phyloP scores from a whole-genome alignment of 257 asterid genomes.

The Fraxinus anomala region DNA sequence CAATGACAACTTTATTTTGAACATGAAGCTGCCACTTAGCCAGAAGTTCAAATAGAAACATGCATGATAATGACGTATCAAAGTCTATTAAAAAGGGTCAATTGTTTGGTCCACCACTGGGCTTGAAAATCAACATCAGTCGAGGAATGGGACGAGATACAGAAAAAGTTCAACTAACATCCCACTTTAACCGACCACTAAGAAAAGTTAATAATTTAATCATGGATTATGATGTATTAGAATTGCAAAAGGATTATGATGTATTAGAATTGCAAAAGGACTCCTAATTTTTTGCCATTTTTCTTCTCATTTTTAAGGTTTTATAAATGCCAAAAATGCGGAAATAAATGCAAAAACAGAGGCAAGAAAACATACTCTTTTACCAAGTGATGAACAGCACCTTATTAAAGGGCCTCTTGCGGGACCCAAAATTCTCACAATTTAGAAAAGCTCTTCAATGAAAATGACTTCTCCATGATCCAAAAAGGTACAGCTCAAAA shows the following conservation, averaged over 20 bases:
- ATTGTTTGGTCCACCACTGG: neutral
- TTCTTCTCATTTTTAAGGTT: neutral
- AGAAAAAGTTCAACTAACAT: neutral
- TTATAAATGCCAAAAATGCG: neutral
- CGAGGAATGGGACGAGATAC: neutral
- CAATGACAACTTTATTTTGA: constrained; percentile 38
- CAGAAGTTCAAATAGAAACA: neutral
- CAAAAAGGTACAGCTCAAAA: neutral
- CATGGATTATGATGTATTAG: neutral
- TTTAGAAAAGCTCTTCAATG: neutral
- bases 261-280: neutral
- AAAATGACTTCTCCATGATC: neutral
- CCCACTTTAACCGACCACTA: neutral
- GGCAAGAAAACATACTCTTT: neutral
- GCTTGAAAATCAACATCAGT: neutral
- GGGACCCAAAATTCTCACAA: neutral
- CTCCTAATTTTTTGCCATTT: neutral
- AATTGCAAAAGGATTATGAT: neutral
- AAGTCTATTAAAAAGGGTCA: neutral
- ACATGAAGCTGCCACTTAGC: constrained; percentile 32
- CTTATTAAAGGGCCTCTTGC: neutral
- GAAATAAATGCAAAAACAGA: neutral
- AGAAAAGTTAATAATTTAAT: neutral
- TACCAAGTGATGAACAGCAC: neutral
- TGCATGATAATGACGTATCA: neutral